Evolutionary conservation across 371 early-diverging fungal species (phyloP), one percentile per base, ranked within the genome.

Genomic region (Mucor circinelloides): DNA sequence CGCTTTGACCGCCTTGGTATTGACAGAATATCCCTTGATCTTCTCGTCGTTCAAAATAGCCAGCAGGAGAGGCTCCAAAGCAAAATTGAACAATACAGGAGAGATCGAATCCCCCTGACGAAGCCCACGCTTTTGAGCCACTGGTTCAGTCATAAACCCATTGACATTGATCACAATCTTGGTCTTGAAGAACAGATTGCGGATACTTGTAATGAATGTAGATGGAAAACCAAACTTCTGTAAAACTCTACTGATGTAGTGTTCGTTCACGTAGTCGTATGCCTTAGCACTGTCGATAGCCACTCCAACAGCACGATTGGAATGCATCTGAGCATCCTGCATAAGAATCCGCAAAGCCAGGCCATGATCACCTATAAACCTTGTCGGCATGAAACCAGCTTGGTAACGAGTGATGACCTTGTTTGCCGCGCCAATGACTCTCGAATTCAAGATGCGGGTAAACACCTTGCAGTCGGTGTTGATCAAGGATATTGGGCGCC

Each of bases 381-480:
- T 40, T 1, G 34, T 60, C 1, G n/a, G 58, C 6, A 71, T 6
- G 44, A 71, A 71, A 1, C 71, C 71, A 6, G 67, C 54, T 60
- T 66, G 71, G 8, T 38, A 59, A 0, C 38, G 57, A 8, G 17
- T 50, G 19, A 66, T 64, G 0, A 71, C 15, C 3, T 23, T 8
- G n/a, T 3, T 1, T 30, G 30, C 30, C 0, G 2, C 9, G 17
- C 6, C 8, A 1, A 52, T 40, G 5, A 72, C 52, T 0, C 68
- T 63, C 7, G 31, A 30, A 1, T 62, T 65, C 31, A 78, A 40
- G 7, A 73, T 36, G 1, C 69, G 60, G 3, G 69, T 73, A 50
- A 73, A 75, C 0, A 78, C 19, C 32, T 75, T 78, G n/a, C 62
- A 71, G 38, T 75, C 78, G 1, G 66, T 52, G 44, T 74, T 75